Evolutionary conservation across 1,284 basidiomycete species (phyloP).

Genomic region (Cutaneotrichosporon sp.): DNA sequence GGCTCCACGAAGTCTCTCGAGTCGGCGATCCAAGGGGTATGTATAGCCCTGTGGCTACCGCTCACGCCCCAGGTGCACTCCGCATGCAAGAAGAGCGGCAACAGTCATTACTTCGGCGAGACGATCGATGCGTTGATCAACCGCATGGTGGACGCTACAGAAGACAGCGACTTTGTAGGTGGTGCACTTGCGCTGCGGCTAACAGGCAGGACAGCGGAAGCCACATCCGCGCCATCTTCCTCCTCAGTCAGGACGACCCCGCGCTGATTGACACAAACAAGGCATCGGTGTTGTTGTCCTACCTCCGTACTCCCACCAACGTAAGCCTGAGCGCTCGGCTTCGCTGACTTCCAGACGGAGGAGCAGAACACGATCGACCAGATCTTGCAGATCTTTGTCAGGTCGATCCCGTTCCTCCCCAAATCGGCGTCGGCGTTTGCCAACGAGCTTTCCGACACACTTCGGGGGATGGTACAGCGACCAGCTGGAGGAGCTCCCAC

Average conservation of each 20-base stretch:
- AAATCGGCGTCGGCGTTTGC: conserved; percentile 84
- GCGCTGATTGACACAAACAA: conserved; percentile 42
- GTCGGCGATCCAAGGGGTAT: conserved; percentile 69
- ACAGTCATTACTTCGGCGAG: conserved; percentile 33
- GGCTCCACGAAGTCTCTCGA: conserved; percentile 82
- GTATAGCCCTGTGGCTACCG: not conserved
- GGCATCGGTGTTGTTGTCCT: conserved; percentile 37
- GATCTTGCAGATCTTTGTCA: conserved; percentile 81
- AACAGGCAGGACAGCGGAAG: conserved; percentile 38
- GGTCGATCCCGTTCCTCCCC: conserved; percentile 81
- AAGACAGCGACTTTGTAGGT: conserved; percentile 36
- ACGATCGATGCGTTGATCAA: conserved; percentile 84
- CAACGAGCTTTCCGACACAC: conserved; percentile 72
- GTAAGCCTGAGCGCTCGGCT: conserved; percentile 33
- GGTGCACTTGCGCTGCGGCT: not conserved
- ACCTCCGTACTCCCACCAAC: conserved; percentile 36
- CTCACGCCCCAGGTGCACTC: not conserved
- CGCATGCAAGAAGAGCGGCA: conserved; percentile 10
- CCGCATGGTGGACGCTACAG: conserved; percentile 73
- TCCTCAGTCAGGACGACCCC: conserved; percentile 38
- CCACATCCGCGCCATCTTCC: conserved; percentile 44
- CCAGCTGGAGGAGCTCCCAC: conserved; percentile 72
- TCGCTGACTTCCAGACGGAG: conserved; percentile 62
- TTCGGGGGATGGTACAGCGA: conserved; percentile 85
- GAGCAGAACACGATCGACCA: conserved; percentile 80